A percentile compares a stretch with the other conserved stretches of the same genome.
phyloP scores from a whole-genome alignment of 192 early-diverging fungal species.

The Backusella morwellensis region DNA sequence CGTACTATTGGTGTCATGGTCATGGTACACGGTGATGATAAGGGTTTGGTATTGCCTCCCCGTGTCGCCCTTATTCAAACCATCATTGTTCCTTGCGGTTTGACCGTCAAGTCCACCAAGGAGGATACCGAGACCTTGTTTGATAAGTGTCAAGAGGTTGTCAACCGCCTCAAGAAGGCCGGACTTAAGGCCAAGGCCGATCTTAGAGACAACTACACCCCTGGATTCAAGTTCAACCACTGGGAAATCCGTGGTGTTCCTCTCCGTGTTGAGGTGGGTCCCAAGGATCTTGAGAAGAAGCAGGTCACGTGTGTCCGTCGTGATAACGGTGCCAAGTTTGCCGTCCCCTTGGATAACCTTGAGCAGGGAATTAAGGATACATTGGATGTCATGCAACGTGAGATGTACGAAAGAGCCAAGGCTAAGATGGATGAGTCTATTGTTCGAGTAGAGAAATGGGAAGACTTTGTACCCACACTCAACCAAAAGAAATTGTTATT shows the following conservation, averaged over 20 bases:
- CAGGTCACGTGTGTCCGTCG: constrained; percentile 80
- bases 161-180: constrained; percentile 33
- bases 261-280: constrained; percentile 94
- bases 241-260: constrained; percentile 98
- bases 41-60: constrained; percentile 97
- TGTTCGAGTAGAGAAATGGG: constrained; percentile 83
- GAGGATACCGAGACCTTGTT: constrained; percentile 68
- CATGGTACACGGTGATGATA: constrained; percentile 98
- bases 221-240: constrained; percentile 99
- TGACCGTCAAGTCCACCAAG: constrained; percentile 82
- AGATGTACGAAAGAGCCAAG: constrained; percentile 90
- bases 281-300: constrained; percentile 87
- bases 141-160: constrained; percentile 58
- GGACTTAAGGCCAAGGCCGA: constrained; percentile 36
- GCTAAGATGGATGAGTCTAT: constrained; percentile 69
- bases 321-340: constrained; percentile 64
- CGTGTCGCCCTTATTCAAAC: constrained; percentile 87
- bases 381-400: constrained; percentile 79
- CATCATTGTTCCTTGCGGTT: constrained; percentile 90
- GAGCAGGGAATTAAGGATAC: constrained; percentile 54
- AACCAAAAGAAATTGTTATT: constrained; percentile 85
- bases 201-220: constrained; percentile 46
- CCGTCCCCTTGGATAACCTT: constrained; percentile 64
- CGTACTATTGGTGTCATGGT: constrained; percentile 99
- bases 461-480: constrained; percentile 90